Percentiles rank a stretch among this genome's conserved stretches.
These are phyloP conservation scores for Gossypium raimondii DNA, from an alignment of 345 rosid genomes.

Conservation along the genomic window DNA sequence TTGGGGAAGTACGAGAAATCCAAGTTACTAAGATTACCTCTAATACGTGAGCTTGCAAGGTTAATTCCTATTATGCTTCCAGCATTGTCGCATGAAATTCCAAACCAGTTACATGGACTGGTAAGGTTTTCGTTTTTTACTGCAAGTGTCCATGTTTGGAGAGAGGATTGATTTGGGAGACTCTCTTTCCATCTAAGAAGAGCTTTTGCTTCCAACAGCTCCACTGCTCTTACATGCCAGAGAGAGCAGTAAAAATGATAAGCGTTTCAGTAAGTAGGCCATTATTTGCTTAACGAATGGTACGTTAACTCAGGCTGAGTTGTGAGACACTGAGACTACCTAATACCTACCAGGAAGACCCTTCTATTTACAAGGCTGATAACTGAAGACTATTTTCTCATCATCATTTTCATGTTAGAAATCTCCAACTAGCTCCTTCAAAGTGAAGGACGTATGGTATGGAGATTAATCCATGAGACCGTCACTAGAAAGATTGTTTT, in stretches of 20 bases:
- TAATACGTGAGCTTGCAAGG: neutral
- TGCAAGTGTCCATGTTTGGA: conserved; percentile 5
- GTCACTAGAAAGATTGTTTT: no score
- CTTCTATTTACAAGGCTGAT: no score
- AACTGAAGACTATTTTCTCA: no score
- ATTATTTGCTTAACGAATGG: neutral
- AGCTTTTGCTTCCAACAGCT: neutral
- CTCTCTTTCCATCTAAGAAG: conserved; percentile 7
- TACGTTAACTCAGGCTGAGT: no score
- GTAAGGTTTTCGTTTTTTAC: neutral
- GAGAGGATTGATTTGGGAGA: conserved; percentile 9
- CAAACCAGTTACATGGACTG: conserved; percentile 11
- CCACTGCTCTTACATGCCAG: neutral
- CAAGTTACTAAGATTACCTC: conserved; percentile 10
- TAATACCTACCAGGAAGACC: no score
- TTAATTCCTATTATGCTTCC: conserved; percentile 1
- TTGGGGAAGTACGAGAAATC: conserved; percentile 13
- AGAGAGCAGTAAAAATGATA: neutral
- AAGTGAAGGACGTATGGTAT: no score
- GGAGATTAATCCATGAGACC: no score
- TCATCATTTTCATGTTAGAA: no score
- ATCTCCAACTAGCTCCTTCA: no score
- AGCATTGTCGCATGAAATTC: conserved; percentile 9
- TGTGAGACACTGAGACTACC: no score
- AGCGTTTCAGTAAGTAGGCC: neutral